phyloP scores from a whole-genome alignment of 495 filamentous ascomycete species.

The Penicilliopsis zonata region DNA sequence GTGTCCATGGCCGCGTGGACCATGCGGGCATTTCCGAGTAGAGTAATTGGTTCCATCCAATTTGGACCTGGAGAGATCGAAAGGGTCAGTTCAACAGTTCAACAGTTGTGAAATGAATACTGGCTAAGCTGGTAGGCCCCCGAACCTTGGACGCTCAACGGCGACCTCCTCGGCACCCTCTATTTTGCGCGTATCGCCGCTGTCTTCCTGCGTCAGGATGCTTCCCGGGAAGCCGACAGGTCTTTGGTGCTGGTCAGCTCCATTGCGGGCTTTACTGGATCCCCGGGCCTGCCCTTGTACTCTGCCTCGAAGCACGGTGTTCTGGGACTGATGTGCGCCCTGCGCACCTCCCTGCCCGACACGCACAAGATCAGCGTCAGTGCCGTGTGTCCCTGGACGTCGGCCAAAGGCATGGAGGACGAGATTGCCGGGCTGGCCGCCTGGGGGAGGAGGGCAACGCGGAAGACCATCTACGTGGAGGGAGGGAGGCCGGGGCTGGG shows the following conservation, averaged over 20 bases:
- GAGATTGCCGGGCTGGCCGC: no score
- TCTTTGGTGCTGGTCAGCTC: slow-evolving; percentile 34
- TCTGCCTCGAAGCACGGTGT: slow-evolving; percentile 39
- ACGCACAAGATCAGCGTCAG: slow-evolving; percentile 35
- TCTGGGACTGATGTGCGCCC: slow-evolving; percentile 34
- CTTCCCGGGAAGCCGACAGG: slow-evolving; percentile 18
- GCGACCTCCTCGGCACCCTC: slow-evolving; percentile 37
- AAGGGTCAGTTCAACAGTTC: no score
- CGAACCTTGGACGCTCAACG: no score
- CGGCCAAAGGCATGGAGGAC: slow-evolving; percentile 28
- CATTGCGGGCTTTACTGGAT: slow-evolving; percentile 34
- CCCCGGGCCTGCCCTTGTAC: slow-evolving; percentile 35
- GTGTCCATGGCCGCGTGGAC: no score
- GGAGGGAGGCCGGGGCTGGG: no score
- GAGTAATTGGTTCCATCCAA: no score
- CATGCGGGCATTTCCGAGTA: no score
- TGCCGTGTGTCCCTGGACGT: slow-evolving; percentile 44
- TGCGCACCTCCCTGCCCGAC: slow-evolving; percentile 22
- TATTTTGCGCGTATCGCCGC: slow-evolving; percentile 33
- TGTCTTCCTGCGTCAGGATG: slow-evolving; percentile 32
- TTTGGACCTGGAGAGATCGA: no score
- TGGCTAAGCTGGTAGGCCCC: no score
- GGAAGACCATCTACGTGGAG: no score
- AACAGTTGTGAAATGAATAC: no score
- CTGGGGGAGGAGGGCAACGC: no score